phyloP scores from a whole-genome alignment of 2,329 filamentous ascomycete genomes.

The Colletotrichum spaethianum region DNA sequence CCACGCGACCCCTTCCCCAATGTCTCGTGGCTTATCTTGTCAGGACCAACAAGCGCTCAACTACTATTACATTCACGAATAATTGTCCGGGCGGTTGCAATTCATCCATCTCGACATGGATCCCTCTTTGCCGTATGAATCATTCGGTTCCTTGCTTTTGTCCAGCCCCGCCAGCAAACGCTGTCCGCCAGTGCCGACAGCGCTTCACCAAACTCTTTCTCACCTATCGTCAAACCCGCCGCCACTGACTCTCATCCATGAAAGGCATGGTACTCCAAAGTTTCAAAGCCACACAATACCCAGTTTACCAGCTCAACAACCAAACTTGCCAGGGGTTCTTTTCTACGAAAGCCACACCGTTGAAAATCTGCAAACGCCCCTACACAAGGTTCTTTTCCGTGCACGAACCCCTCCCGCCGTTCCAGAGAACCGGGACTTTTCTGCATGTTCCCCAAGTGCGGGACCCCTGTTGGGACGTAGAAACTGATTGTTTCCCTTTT shows the following conservation, averaged over 20 bases:
- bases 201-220: neutral
- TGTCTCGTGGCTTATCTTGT: neutral
- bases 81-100: neutral
- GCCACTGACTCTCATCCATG: neutral
- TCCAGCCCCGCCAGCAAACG: neutral
- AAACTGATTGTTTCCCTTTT: slow-evolving; percentile 10
- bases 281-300: neutral
- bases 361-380: slow-evolving; percentile 11
- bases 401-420: slow-evolving; percentile 14
- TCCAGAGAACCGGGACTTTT: slow-evolving; percentile 15
- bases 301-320: neutral
- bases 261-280: neutral
- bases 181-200: neutral
- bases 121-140: neutral
- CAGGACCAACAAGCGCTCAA: neutral
- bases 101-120: neutral
- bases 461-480: slow-evolving; percentile 14
- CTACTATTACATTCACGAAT: neutral
- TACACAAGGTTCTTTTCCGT: neutral
- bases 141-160: neutral
- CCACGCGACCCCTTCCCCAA: neutral
- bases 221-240: neutral
- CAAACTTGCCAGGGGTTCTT: neutral
- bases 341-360: slow-evolving; percentile 1
- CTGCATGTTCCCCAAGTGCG: slow-evolving; percentile 2